These are phyloP conservation scores for Phytophthora syringae DNA, from an alignment of 352 stramenopile species.

Conservation along the genomic window DNA sequence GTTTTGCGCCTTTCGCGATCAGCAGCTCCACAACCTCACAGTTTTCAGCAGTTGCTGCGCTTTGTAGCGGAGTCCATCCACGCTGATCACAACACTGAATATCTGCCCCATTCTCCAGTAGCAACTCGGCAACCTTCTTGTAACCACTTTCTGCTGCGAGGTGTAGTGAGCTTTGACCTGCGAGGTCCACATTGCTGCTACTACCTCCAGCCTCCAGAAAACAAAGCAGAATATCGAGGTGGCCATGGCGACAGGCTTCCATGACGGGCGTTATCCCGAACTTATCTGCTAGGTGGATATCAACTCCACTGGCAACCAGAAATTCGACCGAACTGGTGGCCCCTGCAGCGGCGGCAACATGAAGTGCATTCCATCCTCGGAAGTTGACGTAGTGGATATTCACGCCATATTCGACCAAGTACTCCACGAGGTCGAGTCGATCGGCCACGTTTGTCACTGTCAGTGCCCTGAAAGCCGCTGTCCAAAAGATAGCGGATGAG, in stretches of 20 bases:
- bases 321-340: neutral
- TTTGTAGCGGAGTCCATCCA: conserved; percentile 22
- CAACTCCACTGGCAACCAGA: neutral
- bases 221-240: neutral
- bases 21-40: neutral
- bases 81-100: conserved; percentile 7
- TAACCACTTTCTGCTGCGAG: neutral
- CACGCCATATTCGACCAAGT: neutral
- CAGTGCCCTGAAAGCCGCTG: neutral
- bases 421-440: neutral
- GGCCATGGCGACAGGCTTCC: neutral
- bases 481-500: conserved; percentile 13
- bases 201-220: neutral
- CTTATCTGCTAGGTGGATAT: neutral
- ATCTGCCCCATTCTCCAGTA: neutral
- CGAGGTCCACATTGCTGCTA: neutral
- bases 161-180: neutral
- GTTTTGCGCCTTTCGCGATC: neutral
- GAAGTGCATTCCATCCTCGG: conserved; percentile 3
- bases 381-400: neutral
- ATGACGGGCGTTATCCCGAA: conserved; percentile 9
- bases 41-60: neutral
- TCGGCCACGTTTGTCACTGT: neutral
- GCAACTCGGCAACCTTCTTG: neutral
- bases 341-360: neutral